Base-by-base conservation (phyloP, 2,329 filamentous ascomycete species). In the Chaetomiaceae sp. region DNA sequence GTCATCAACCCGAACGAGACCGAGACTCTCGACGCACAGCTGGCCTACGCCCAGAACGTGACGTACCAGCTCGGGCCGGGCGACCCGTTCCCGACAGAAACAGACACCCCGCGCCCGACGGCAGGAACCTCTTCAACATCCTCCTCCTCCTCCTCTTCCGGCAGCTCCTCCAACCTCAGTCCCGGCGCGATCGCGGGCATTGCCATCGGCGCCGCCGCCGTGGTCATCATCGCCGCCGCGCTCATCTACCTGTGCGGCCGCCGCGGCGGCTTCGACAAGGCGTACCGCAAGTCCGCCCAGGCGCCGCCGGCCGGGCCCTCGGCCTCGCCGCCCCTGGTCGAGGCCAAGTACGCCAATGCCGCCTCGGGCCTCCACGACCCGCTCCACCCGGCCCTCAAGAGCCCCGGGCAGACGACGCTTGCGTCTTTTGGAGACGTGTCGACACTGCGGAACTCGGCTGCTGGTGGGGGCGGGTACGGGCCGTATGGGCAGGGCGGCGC, bases 1-100 rank as follows among this genome's bases (percentile, higher is more conserved):
- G 83, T 78, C 1, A 83, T 91, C 55, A 91, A 90, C 58, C 76
- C 82, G 58, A 81, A 78, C 54, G 44, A 61, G 6, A 76, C 70
- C 0, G 64, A 70, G 45, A 74, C 72, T 0, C 67, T 75, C 33
- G 65, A 69, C 7, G 55, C 62, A 6, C 78, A 81, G 58, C 66
- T 72, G 19, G 55, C 67, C 18, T 69, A 63, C 24, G 74, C 76
- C 3, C 57, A 69, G 18, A 68, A 70, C 37, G 68, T 74, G 4
- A 73, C 71, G 11, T 71, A 70, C 48, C 73, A 78, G 58, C 65
- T 83, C 9, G 67, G 71, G 8, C 81, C 81, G 0, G 76, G 77
- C 20, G 68, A 84, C 26, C 62, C 69, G 1, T 74, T 73, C 51
- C 79, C 78, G 0, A 65, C 67, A 2, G 79, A 69, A 62, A 60